Conservation (phyloP, 2,329 filamentous ascomycete species). For the Colletotrichum noveboracense region DNA sequence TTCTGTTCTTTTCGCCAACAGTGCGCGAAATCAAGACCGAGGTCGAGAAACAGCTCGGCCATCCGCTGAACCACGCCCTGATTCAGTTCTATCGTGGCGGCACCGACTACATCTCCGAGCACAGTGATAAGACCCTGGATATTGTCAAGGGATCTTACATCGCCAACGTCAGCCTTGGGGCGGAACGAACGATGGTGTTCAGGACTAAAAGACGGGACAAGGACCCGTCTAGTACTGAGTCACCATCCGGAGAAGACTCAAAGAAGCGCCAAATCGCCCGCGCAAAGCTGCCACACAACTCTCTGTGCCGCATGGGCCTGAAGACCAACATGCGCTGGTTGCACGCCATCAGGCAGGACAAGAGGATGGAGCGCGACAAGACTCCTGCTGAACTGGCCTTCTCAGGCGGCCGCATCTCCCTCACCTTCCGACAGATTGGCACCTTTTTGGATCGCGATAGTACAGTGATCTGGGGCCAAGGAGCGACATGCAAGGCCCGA, state of each 20-base stretch:
- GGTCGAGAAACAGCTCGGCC: slow-evolving; percentile 76
- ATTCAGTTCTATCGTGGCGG: slow-evolving; percentile 94
- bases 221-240: slow-evolving; percentile 33
- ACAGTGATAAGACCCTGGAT: slow-evolving; percentile 96
- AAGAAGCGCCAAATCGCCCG: slow-evolving; percentile 65
- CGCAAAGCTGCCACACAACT: slow-evolving; percentile 83
- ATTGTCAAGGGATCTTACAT: slow-evolving; percentile 83
- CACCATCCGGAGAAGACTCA: slow-evolving; percentile 16
- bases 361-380: slow-evolving; percentile 73
- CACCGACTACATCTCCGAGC: slow-evolving; percentile 91
- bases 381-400: slow-evolving; percentile 73
- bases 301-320: slow-evolving; percentile 82
- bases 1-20: slow-evolving; percentile 76
- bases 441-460: slow-evolving; percentile 77
- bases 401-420: slow-evolving; percentile 79
- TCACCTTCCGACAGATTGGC: slow-evolving; percentile 89
- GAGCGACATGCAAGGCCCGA: slow-evolving; percentile 73
- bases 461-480: slow-evolving; percentile 86
- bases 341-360: slow-evolving; percentile 91
- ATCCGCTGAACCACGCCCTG: slow-evolving; percentile 86
- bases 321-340: slow-evolving; percentile 86
- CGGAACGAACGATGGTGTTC: slow-evolving; percentile 87
- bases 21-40: slow-evolving; percentile 71
- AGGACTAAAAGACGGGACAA: slow-evolving; percentile 74
- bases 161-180: slow-evolving; percentile 92